Percentiles rank a stretch among this genome's conserved stretches.
Evolutionary conservation across 2,329 filamentous ascomycete genomes (phyloP).

Genomic region (Fusarium bulbicola): DNA sequence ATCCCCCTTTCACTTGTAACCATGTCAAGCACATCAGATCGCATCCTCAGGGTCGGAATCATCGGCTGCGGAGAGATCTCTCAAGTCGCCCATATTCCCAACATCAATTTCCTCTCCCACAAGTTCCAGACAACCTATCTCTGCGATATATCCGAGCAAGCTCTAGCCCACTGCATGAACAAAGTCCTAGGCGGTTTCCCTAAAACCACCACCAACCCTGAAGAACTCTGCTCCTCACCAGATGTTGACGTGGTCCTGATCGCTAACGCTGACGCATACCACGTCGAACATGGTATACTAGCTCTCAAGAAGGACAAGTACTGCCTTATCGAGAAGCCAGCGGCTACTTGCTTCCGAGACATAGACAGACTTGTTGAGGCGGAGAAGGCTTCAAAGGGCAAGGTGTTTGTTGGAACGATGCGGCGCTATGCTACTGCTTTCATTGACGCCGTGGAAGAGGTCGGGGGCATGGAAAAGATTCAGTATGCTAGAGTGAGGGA

Average conservation of each 20-base stretch:
- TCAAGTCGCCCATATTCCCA: constrained; percentile 64
- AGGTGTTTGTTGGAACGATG: constrained; percentile 69
- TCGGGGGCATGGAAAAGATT: constrained; percentile 60
- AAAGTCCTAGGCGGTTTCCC: constrained; percentile 35
- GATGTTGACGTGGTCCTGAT: constrained; percentile 65
- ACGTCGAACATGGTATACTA: constrained; percentile 60
- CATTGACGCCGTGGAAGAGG: constrained; percentile 61
- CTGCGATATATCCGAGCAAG: constrained; percentile 58
- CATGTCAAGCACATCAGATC: not conserved
- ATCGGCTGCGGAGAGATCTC: constrained; percentile 10
- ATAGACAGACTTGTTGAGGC: constrained; percentile 59
- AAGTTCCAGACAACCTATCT: constrained; percentile 58
- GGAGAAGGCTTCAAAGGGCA: constrained; percentile 52
- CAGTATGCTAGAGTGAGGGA: constrained; percentile 60
- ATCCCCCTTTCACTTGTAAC: rapidly evolving
- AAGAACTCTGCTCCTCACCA: constrained; percentile 53
- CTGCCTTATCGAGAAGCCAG: constrained; percentile 68
- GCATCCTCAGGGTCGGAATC: not conserved
- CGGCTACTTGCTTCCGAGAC: constrained; percentile 59
- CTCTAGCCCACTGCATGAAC: constrained; percentile 40
- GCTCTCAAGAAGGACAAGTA: constrained; percentile 64
- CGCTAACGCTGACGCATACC: constrained; percentile 62
- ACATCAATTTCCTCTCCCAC: constrained; percentile 53
- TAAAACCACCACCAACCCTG: constrained; percentile 48
- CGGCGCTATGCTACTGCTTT: constrained; percentile 68